Evolutionary conservation across 495 filamentous ascomycete genomes (phyloP), one percentile per base, ranked within the genome.

Genomic region (Daldinia concentrica): DNA sequence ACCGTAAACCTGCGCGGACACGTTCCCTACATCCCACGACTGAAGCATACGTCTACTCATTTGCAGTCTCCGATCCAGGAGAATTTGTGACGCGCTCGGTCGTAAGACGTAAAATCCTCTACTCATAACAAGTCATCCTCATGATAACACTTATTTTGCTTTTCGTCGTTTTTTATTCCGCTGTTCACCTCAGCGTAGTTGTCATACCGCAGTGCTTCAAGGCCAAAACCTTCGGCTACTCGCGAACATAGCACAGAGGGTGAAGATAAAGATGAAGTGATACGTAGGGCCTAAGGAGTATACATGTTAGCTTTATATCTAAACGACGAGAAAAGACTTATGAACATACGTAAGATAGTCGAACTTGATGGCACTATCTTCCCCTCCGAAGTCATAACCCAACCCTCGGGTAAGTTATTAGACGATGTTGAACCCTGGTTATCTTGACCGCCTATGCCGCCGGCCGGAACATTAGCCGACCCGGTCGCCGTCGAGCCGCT

Each of bases 381-480:
- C 65, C 92, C 90, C 54, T 87, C 86, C 55, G 86, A 83, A 41
- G 90, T 90, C 73, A 91, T 91, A 56, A 90, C 86, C 92, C 91
- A 96, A 24, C 91, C 92, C 69, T 82, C 58, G n/a, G 76, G 76
- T 19, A 77, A 50, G 63, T 67, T 70, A 27, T 67, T 70, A 29
- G 72, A 63, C 0, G 68, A 68, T 32, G 50, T 29, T 17, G 76
- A 69, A 22, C 27, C 59, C 22, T 66, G 39, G 34, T 73, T 79
- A 3, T 79, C 82, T 48, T 87, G 84, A 36, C 81, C 81, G 68
- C 89, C 89, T 15, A 90, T 92, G 61, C 90, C 91, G 22, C 85
- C 86, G 72, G 87, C 91, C 1, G 90, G 89, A 34, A 90, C 82
- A 52, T 41, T 68, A 36, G 71, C 74, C 24, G 70, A 59, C 4